phyloP scores from a whole-genome alignment of 345 rosid genomes.

The Eucalyptus regnans region DNA sequence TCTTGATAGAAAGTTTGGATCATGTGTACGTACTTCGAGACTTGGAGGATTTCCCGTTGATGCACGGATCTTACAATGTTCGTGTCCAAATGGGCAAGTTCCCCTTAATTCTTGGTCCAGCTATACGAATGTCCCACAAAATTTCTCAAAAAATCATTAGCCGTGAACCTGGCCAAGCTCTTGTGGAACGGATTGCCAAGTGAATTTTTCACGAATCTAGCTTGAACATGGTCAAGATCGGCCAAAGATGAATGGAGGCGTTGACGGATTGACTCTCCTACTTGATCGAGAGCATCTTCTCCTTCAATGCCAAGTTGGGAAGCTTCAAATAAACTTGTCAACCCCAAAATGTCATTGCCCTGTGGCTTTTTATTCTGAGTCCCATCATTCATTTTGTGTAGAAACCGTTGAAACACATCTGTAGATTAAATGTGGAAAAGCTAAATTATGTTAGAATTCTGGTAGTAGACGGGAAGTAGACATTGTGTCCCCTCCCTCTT shows the following conservation, averaged over 20 bases:
- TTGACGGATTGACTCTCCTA: not conserved
- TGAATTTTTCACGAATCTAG: not conserved
- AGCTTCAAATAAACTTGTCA: constrained; percentile 41
- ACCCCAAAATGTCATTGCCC: not conserved
- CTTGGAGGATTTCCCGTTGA: not conserved
- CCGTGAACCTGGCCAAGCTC: not conserved
- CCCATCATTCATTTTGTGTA: not conserved
- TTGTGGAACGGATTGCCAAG: not conserved
- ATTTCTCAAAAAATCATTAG: not conserved
- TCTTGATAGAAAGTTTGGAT: not conserved
- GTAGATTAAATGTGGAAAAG: not conserved
- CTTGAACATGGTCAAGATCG: not conserved
- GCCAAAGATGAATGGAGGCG: not conserved
- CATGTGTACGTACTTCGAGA: not conserved
- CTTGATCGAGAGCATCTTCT: constrained; percentile 32
- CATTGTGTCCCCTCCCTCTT: no score
- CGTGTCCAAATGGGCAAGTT: not conserved
- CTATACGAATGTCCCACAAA: not conserved
- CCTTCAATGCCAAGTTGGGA: constrained; percentile 28
- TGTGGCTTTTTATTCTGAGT: not conserved
- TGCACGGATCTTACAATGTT: not conserved
- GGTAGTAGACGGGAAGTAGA: not conserved
- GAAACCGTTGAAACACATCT: constrained; percentile 19
- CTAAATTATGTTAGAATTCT: not conserved
- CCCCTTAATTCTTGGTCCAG: not conserved